These are phyloP conservation scores for Cyclospora cayetanensis DNA, from an alignment of 169 alveolate genomes.

Conservation along the genomic window DNA sequence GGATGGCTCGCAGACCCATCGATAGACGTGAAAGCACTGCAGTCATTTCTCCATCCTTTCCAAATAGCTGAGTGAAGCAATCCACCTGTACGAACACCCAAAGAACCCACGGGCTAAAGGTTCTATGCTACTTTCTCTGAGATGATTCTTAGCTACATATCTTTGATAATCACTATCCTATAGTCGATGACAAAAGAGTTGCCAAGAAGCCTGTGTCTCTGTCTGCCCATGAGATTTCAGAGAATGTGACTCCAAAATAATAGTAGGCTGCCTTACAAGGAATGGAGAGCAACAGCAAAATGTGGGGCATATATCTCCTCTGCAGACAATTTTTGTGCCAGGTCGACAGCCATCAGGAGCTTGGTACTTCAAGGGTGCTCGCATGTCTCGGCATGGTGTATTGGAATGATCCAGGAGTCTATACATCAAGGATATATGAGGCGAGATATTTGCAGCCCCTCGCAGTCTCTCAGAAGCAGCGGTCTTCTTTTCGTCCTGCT, in stretches of 20 bases:
- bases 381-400: too few relatives aligned
- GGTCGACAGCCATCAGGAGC: neutral
- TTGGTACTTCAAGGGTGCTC: too few relatives aligned
- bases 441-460: slow-evolving; percentile 36
- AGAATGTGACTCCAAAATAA: too few relatives aligned
- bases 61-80: neutral
- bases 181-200: too few relatives aligned
- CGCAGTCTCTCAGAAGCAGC: slow-evolving; percentile 42
- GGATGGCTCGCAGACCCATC: slow-evolving; percentile 58
- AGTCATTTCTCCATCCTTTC: slow-evolving; percentile 61
- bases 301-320: slow-evolving; percentile 62
- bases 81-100: slow-evolving; percentile 25
- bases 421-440: slow-evolving; percentile 46
- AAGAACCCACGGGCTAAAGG: neutral
- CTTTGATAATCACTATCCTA: too few relatives aligned
- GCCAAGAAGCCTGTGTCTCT: too few relatives aligned
- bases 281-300: slow-evolving; percentile 64
- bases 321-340: slow-evolving; percentile 39
- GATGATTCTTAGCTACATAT: neutral
- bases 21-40: slow-evolving; percentile 56
- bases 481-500: neutral
- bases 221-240: too few relatives aligned
- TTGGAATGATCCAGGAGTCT: slow-evolving; percentile 15
- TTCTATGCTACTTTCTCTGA: neutral
- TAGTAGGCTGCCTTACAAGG: slow-evolving; percentile 52